Evolutionary conservation across 495 filamentous ascomycete genomes (phyloP).

Genomic region (Trypethelium eluteriae): DNA sequence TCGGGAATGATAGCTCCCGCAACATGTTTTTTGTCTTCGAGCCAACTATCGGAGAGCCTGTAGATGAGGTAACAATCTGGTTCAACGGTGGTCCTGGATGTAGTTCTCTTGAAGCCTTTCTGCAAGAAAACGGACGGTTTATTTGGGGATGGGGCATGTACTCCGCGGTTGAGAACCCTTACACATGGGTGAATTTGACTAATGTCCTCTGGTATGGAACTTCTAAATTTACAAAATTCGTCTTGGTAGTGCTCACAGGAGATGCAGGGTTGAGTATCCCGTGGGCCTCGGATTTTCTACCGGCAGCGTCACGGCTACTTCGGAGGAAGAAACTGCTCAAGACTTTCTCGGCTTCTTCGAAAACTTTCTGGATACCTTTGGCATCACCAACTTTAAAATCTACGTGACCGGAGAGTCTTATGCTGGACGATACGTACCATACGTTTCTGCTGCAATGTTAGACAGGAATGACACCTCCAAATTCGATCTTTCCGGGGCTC

Average conservation of each 20-base stretch:
- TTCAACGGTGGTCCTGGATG: conserved; percentile 28
- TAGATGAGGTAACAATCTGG: conserved; percentile 30
- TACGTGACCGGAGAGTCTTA: conserved; percentile 27
- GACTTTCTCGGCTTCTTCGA: conserved; percentile 28
- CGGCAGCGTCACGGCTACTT: conserved; percentile 22
- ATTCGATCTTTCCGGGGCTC: conserved; percentile 15
- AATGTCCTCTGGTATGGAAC: conserved; percentile 8
- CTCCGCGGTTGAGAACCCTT: conserved; percentile 45
- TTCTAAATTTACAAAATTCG: conserved; percentile 15
- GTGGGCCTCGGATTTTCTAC: conserved; percentile 25
- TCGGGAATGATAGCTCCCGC: conserved; percentile 14
- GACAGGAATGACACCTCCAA: conserved; percentile 22
- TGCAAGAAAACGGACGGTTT: conserved; percentile 61
- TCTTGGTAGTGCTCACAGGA: conserved; percentile 9
- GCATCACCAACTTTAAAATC: conserved; percentile 30
- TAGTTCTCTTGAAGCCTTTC: conserved; percentile 30
- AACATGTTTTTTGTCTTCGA: conserved; percentile 32
- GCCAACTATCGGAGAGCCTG: conserved; percentile 41
- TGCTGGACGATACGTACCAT: conserved; percentile 28
- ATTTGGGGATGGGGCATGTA: conserved; percentile 54
- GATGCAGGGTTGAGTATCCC: conserved; percentile 14
- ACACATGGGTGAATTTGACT: conserved; percentile 22
- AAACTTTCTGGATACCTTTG: conserved; percentile 28
- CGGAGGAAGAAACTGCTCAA: conserved; percentile 27
- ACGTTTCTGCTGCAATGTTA: conserved; percentile 27